A percentile compares a stretch with the other conserved stretches of the same genome.
These are phyloP conservation scores for Curvularia hawaiiensis DNA, from an alignment of 2,329 filamentous ascomycete genomes.

Conservation along the genomic window DNA sequence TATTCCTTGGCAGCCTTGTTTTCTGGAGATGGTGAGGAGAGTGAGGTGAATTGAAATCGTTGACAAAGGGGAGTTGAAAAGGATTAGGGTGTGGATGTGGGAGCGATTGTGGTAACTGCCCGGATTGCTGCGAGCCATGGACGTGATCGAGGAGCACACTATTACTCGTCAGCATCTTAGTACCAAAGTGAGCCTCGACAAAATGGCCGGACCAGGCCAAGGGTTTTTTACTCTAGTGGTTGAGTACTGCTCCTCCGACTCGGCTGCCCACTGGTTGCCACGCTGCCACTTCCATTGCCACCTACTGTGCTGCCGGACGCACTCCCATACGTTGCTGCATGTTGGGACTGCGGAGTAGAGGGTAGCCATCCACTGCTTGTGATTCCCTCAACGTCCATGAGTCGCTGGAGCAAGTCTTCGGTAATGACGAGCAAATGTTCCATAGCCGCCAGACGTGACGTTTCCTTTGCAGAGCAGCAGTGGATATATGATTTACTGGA, in stretches of 20 bases:
- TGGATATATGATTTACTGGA: constrained; percentile 43
- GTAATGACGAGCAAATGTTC: constrained; percentile 46
- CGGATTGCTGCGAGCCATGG: constrained; percentile 7
- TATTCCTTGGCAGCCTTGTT: constrained; percentile 24
- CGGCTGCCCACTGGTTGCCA: constrained; percentile 22
- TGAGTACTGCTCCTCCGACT: constrained; percentile 37
- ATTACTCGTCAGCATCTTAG: constrained; percentile 1
- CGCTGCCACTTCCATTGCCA: constrained; percentile 33
- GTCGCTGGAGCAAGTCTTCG: constrained; percentile 40
- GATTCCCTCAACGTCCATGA: constrained; percentile 43
- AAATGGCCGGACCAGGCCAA: too few relatives aligned
- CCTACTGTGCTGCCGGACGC: constrained; percentile 19
- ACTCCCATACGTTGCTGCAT: constrained; percentile 36
- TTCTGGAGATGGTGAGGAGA: constrained; percentile 30
- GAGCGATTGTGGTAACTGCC: constrained; percentile 6
- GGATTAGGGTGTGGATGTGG: not conserved
- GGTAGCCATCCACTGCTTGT: constrained; percentile 45
- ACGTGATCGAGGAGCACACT: constrained; percentile 12
- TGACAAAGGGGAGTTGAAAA: constrained; percentile 16
- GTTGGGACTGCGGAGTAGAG: constrained; percentile 39
- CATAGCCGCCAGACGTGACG: constrained; percentile 36
- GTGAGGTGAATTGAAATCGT: constrained; percentile 27
- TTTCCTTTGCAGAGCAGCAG: constrained; percentile 41
- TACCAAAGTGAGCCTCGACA: not conserved
- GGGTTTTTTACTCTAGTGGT: constrained; percentile 31